A percentile compares a stretch with the other conserved stretches of the same genome.
phyloP scores from a whole-genome alignment of 495 filamentous ascomycete species.

The Polyplosphaeria fusca region DNA sequence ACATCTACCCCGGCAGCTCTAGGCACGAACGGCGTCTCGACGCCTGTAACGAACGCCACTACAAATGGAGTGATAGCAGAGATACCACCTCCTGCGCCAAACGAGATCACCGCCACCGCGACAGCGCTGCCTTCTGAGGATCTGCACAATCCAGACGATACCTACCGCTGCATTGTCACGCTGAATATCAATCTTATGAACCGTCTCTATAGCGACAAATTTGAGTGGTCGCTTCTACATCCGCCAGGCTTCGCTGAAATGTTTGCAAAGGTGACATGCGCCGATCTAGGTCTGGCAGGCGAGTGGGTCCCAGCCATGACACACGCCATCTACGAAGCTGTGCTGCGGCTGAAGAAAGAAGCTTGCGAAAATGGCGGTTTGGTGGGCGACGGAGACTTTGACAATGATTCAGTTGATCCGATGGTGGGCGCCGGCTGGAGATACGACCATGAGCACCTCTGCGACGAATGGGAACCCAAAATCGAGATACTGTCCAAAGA shows the following conservation, averaged over 20 bases:
- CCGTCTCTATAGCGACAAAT: constrained; percentile 91
- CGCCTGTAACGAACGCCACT: constrained; percentile 10
- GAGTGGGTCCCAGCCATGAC: constrained; percentile 95
- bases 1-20: constrained; percentile 46
- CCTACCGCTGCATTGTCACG: constrained; percentile 84
- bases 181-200: constrained; percentile 92
- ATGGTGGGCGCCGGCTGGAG: constrained; percentile 89
- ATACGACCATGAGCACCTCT: constrained; percentile 84
- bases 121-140: constrained; percentile 49
- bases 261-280: constrained; percentile 88
- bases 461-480: constrained; percentile 91
- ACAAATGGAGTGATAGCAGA: constrained; percentile 35
- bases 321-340: constrained; percentile 95
- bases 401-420: constrained; percentile 77
- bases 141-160: constrained; percentile 79
- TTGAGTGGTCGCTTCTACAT: constrained; percentile 96
- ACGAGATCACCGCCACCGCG: constrained; percentile 52
- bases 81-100: constrained; percentile 44
- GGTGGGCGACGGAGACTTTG: constrained; percentile 73
- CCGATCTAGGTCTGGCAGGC: constrained; percentile 80
- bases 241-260: constrained; percentile 86
- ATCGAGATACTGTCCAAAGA: constrained; percentile 87
- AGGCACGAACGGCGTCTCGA: constrained; percentile 27
- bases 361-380: constrained; percentile 85
- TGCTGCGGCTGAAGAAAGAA: constrained; percentile 90